A percentile compares a stretch with the other conserved stretches of the same genome.
Evolutionary conservation across 1,284 basidiomycete genomes (phyloP).

Genomic region (Boletellus deceptivus): DNA sequence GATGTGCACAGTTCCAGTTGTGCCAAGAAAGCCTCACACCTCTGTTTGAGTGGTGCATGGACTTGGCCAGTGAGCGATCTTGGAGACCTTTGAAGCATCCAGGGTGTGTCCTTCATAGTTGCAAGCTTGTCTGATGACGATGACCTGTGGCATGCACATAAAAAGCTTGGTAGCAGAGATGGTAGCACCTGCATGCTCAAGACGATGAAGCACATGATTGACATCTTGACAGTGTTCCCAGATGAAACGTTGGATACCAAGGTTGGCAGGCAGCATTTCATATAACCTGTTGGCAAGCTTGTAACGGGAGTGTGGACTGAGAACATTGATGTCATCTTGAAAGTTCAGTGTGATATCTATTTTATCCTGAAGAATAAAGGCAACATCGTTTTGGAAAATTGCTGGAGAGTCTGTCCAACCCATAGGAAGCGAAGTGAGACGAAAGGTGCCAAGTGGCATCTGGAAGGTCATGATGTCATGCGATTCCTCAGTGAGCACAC

Average conservation of each 20-base stretch:
- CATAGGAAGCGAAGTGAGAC: constrained; percentile 33
- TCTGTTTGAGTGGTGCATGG: not conserved
- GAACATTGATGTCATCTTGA: constrained; percentile 6
- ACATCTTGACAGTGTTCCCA: constrained; percentile 23
- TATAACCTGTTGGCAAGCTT: constrained; percentile 17
- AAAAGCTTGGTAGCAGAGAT: constrained; percentile 17
- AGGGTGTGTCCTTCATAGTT: constrained; percentile 11
- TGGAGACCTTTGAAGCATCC: not conserved
- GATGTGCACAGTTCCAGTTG: not conserved
- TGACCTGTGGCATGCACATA: constrained; percentile 7
- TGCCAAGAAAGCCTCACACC: too few relatives aligned
- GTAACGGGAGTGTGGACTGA: constrained; percentile 13
- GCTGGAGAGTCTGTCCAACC: constrained; percentile 36
- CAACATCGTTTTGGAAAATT: constrained; percentile 24
- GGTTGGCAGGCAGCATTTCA: constrained; percentile 30
- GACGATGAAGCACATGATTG: constrained; percentile 17
- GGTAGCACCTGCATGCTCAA: constrained; percentile 19
- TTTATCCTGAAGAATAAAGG: constrained; percentile 35
- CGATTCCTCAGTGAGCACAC: constrained; percentile 2
- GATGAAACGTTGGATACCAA: constrained; percentile 27
- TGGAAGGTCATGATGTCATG: constrained; percentile 29
- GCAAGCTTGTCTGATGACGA: constrained; percentile 14
- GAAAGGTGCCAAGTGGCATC: constrained; percentile 19
- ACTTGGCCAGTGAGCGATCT: not conserved
- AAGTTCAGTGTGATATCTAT: constrained; percentile 26